Base-by-base conservation (phyloP, 139 green algal species). In the Tetradesmus lagerheimii region DNA sequence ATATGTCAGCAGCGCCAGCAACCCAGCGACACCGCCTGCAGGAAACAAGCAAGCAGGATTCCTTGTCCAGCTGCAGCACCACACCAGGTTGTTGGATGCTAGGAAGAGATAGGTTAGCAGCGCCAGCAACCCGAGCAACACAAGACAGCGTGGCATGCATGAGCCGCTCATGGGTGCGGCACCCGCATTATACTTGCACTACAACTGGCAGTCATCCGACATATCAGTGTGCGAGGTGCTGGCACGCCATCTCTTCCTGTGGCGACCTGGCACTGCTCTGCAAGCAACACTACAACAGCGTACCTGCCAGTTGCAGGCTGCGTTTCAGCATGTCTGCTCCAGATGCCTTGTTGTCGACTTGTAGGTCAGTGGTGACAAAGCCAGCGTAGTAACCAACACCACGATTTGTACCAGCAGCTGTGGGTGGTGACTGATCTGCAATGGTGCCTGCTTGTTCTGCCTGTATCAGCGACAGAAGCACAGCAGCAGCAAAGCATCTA, bases 301-400 rank as follows among this genome's bases (percentile, higher is more conserved):
- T 50, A 90, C 90, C 90, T 75, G 91, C 91, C n/a, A 93, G 34
- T 67, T 93, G 88, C 25, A 93, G 66, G 38, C 39, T 91, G 0
- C 88, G 76, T n/a, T 83, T 67, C 47, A 93, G 78, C 88, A 93
- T 93, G 79, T 91, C 91, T 78, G 83, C 15, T 0, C 35, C 39
- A n/a, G 81, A 74, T 9, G 90, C 87, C 20, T 81, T 29, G 71
- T 93, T 93, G 53, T 89, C 74, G 2, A 67, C 35, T 5, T 31
- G 39, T 0, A 93, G 35, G 64, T 89, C 87, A 50, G 53, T 91
- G 29, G 43, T 91, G 4, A 93, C 0, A 76, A 93, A 29, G 8
- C 91, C 91, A 3, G 75, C 43, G 23, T 91, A 93, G 87, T 93
- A 93, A 25, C 25, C 34, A 4, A 20, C 35, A 23, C 86, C 74